phyloP scores from a whole-genome alignment of 106 monocot genomes.

The Dioscorea alata region DNA sequence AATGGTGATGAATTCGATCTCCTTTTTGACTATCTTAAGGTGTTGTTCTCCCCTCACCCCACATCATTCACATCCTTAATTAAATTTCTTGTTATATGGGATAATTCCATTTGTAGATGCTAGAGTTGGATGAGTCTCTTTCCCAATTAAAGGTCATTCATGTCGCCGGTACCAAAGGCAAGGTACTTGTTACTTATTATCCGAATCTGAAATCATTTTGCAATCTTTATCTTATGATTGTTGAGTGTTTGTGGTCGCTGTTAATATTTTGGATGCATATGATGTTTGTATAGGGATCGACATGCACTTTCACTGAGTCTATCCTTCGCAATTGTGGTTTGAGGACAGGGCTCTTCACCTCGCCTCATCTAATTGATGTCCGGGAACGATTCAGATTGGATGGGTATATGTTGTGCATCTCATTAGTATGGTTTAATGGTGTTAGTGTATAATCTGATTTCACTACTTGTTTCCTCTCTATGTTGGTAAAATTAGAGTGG shows the following conservation, averaged over 20 bases:
- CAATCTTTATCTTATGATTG: neutral
- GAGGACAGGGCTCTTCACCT: constrained; percentile 90
- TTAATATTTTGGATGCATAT: neutral
- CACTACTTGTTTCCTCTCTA: neutral
- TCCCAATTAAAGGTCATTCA: constrained; percentile 70
- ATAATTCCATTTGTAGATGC: constrained; percentile 28
- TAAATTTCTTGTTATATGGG: neutral
- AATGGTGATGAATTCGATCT: constrained; percentile 63
- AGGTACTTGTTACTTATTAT: constrained; percentile 51
- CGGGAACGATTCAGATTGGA: constrained; percentile 78
- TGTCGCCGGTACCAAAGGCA: constrained; percentile 94
- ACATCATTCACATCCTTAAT: too few species aligned
- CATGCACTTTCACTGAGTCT: constrained; percentile 84
- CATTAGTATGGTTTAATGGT: too few species aligned
- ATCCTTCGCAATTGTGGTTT: constrained; percentile 75
- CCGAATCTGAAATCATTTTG: neutral
- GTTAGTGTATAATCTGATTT: neutral
- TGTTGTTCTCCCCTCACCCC: constrained; percentile 2
- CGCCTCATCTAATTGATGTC: constrained; percentile 88
- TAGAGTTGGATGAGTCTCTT: constrained; percentile 68
- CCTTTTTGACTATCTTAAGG: constrained; percentile 73
- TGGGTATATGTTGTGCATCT: constrained; percentile 35
- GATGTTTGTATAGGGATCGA: constrained; percentile 60
- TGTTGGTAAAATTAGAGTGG: constrained; percentile 32
- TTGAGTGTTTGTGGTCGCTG: neutral